Conservation (phyloP, 1,284 basidiomycete species). For the Boletus mariae region DNA sequence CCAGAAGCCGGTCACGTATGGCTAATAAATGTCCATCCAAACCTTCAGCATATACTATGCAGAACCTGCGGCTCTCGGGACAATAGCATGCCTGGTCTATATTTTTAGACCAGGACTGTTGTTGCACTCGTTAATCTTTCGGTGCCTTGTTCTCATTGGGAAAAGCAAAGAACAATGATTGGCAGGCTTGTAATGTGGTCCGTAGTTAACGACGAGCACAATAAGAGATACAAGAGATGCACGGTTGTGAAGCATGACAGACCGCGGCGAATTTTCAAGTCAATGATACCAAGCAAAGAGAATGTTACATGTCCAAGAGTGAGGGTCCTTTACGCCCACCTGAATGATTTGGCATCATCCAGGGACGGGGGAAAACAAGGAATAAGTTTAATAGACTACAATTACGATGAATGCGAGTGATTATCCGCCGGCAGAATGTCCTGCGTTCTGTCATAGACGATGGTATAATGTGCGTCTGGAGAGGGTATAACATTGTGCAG, state of each 20-base stretch:
- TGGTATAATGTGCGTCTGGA: slow-evolving; percentile 25
- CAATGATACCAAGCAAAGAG: slow-evolving; percentile 19
- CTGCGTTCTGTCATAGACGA: slow-evolving; percentile 28
- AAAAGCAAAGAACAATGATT: slow-evolving; percentile 10
- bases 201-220: slow-evolving; percentile 11
- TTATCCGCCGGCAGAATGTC: slow-evolving; percentile 31
- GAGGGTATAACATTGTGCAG: slow-evolving; percentile 23
- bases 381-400: slow-evolving; percentile 30
- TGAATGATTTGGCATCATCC: slow-evolving; percentile 11
- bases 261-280: slow-evolving; percentile 8
- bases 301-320: slow-evolving; percentile 31
- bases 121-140: background rate
- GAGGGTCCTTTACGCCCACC: slow-evolving; percentile 10
- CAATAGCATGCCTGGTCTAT: slow-evolving; percentile 1
- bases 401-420: slow-evolving; percentile 28
- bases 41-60: slow-evolving; percentile 19
- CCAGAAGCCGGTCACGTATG: slow-evolving; percentile 20
- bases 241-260: slow-evolving; percentile 10
- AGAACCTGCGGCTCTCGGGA: slow-evolving; percentile 23
- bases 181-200: background rate
- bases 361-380: slow-evolving; percentile 17
- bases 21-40: slow-evolving; percentile 6
- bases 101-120: background rate
- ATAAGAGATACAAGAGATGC: slow-evolving; percentile 16
- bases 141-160: background rate